Conservation (phyloP, 805 yeast species). For the Yamadazyma scolyti region DNA sequence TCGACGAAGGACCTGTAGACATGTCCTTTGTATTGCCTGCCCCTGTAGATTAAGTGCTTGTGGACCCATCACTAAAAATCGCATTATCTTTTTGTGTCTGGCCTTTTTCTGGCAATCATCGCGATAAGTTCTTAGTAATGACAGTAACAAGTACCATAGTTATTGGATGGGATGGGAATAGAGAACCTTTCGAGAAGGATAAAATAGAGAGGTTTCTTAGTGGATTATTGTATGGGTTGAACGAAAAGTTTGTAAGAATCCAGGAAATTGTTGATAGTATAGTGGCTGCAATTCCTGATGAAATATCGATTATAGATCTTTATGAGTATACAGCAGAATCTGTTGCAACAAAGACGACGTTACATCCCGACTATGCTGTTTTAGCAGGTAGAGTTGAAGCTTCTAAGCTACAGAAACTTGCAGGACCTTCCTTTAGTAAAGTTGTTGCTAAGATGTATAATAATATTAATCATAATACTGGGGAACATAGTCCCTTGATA, state of each 20-base stretch:
- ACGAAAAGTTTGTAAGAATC: conserved; percentile 10
- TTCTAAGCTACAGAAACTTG: conserved; percentile 18
- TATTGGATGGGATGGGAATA: conserved; percentile 9
- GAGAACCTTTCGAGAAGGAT: conserved; percentile 6
- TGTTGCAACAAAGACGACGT: conserved; percentile 27
- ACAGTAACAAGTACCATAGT: no score
- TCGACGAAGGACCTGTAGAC: no score
- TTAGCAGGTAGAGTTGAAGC: conserved; percentile 38
- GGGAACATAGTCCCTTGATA: conserved; percentile 40
- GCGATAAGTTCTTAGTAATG: no score
- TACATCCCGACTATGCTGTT: conserved; percentile 32
- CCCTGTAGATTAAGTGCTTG: no score
- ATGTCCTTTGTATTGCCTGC: no score
- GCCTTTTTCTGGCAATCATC: no score
- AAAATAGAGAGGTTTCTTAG: conserved; percentile 10
- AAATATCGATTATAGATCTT: conserved; percentile 16
- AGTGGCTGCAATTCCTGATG: conserved; percentile 16
- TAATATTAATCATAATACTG: conserved; percentile 32
- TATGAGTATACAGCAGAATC: conserved; percentile 29
- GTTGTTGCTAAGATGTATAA: conserved; percentile 17
- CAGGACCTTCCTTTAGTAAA: conserved; percentile 19
- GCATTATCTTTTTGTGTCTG: no score
- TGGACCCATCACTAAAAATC: no score
- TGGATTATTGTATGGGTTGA: conserved; percentile 12
- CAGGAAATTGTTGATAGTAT: conserved; percentile 15